phyloP scores from a whole-genome alignment of 257 asterid genomes.

The Solanum piurae region DNA sequence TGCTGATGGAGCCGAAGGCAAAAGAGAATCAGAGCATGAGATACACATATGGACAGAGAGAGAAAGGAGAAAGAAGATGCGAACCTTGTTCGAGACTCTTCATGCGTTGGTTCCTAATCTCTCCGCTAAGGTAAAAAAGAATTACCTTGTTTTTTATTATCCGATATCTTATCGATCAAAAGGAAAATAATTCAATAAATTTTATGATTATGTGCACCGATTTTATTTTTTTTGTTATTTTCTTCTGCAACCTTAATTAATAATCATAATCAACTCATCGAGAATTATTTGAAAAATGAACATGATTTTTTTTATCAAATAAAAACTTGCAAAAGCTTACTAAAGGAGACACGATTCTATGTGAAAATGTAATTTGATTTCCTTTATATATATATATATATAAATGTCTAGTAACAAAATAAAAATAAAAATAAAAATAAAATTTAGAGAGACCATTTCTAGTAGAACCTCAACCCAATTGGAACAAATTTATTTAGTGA shows the following conservation, averaged over 20 bases:
- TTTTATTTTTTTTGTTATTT: background rate
- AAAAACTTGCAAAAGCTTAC: no score
- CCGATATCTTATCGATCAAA: background rate
- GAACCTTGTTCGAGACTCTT: conserved; percentile 59
- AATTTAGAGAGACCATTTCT: background rate
- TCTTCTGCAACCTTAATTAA: background rate
- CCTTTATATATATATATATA: no score
- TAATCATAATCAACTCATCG: background rate
- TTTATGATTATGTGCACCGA: background rate
- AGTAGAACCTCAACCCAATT: background rate
- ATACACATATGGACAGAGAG: conserved; percentile 74
- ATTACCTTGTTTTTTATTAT: background rate
- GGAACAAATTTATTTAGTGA: background rate
- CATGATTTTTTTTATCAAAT: background rate
- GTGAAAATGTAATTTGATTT: background rate
- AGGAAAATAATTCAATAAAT: background rate
- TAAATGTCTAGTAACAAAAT: no score
- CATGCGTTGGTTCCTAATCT: conserved; percentile 80
- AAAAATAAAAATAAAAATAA: no score
- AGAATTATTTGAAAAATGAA: background rate
- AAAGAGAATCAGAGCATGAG: conserved; percentile 44
- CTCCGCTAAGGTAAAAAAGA: conserved; percentile 51
- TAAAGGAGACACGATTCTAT: background rate
- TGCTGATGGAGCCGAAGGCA: background rate
- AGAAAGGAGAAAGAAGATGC: conserved; percentile 87